Percentiles rank a stretch among this genome's conserved stretches.
Conservation (phyloP, 2,329 filamentous ascomycete genomes). For the Didymella pomorum region DNA sequence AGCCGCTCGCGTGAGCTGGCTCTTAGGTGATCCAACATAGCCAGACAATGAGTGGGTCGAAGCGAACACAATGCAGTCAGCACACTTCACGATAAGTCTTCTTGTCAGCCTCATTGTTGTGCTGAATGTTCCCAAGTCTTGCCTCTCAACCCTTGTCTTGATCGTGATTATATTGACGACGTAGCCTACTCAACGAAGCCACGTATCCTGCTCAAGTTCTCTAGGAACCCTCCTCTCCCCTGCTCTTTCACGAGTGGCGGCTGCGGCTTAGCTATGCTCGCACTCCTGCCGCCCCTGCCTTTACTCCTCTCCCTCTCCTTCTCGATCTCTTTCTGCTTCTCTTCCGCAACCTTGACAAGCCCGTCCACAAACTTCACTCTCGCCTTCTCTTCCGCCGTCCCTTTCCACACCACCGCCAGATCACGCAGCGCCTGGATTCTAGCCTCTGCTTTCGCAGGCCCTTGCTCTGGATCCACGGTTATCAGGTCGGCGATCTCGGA, state of each 20-base stretch:
- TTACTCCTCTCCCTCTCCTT: conserved; percentile 39
- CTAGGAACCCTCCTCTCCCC: conserved; percentile 47
- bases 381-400: conserved; percentile 93
- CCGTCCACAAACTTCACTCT: conserved; percentile 81
- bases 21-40: conserved; percentile 29
- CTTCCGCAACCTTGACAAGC: conserved; percentile 83
- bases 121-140: no score
- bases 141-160: no score
- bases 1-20: conserved; percentile 35
- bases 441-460: conserved; percentile 75
- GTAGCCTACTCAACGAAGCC: conserved; percentile 41
- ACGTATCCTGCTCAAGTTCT: conserved; percentile 50
- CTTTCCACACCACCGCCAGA: conserved; percentile 85
- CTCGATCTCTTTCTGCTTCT: conserved; percentile 62
- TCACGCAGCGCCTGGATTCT: conserved; percentile 80
- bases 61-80: conserved; percentile 11
- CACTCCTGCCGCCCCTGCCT: conserved; percentile 32
- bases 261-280: conserved; percentile 30
- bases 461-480: conserved; percentile 61
- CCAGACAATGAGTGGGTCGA: conserved; percentile 26
- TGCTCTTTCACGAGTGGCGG: conserved; percentile 30
- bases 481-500: conserved; percentile 76
- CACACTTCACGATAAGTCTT: no score
- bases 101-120: no score
- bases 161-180: no score